These are phyloP conservation scores for Pistacia atlantica DNA, from an alignment of 345 rosid genomes.

Conservation along the genomic window DNA sequence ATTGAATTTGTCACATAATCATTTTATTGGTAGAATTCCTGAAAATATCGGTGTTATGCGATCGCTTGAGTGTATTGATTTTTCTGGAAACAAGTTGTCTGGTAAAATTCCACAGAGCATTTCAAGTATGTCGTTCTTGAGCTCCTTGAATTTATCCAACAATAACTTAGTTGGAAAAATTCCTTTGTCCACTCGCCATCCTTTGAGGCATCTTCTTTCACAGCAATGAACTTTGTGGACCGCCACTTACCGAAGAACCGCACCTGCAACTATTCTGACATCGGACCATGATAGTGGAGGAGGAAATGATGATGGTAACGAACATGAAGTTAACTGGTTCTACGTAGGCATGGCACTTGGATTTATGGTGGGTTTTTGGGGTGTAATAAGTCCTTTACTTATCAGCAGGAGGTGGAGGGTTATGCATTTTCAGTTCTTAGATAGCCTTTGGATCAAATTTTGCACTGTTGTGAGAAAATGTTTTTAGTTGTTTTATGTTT, in stretches of 20 bases:
- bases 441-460: no score
- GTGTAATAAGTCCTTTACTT: no score
- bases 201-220: not conserved
- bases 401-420: no score
- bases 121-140: not conserved
- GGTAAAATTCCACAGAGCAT: not conserved
- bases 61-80: not conserved
- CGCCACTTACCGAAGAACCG: not conserved
- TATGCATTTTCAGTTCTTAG: no score
- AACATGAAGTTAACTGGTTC: no score
- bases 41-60: not conserved
- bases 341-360: no score
- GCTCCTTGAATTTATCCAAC: not conserved
- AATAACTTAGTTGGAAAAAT: not conserved
- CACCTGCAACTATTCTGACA: no score
- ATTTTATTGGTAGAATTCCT: not conserved
- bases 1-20: not conserved
- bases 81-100: not conserved
- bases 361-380: no score
- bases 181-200: not conserved
- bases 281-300: no score
- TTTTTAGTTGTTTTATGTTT: no score
- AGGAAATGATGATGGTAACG: no score
- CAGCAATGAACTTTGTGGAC: not conserved
- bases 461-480: no score